Conservation (phyloP, 1,284 basidiomycete species). For the Apiotrichum siamense region DNA sequence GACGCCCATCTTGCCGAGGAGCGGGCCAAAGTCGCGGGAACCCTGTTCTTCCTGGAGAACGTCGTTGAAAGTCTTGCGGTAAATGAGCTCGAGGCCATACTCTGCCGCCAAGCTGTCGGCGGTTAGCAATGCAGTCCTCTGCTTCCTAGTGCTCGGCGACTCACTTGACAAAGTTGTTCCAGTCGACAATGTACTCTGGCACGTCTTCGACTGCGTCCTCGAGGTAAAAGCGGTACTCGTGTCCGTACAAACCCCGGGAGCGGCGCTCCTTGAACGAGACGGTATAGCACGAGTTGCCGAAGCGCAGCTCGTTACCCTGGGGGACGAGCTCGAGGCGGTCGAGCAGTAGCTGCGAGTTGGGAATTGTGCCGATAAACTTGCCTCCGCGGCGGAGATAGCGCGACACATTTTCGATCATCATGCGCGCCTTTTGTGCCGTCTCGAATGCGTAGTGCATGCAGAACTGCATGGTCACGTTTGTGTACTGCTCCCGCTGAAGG, state of each 20-base stretch:
- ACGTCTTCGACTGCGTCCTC: constrained; percentile 94
- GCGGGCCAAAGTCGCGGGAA: constrained; percentile 65
- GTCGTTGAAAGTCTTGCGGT: constrained; percentile 82
- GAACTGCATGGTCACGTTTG: constrained; percentile 96
- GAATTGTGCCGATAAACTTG: constrained; percentile 88
- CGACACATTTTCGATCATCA: constrained; percentile 89
- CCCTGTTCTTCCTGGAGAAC: constrained; percentile 72
- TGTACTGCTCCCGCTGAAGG: constrained; percentile 58
- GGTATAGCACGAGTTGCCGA: constrained; percentile 85
- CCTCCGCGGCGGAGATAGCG: constrained; percentile 75
- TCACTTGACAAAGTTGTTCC: constrained; percentile 74
- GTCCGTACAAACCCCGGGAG: constrained; percentile 67
- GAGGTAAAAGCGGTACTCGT: constrained; percentile 90
- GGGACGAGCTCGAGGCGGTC: constrained; percentile 64
- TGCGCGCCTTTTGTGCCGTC: constrained; percentile 71
- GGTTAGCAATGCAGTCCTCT: constrained; percentile 32
- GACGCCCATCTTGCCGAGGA: constrained; percentile 83
- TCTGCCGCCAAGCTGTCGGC: constrained; percentile 61
- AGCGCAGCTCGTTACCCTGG: constrained; percentile 60
- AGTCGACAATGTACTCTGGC: constrained; percentile 91
- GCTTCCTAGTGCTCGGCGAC: constrained; percentile 47
- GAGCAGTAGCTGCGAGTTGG: constrained; percentile 71
- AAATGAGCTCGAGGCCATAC: constrained; percentile 67
- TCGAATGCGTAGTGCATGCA: constrained; percentile 99
- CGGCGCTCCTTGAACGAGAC: constrained; percentile 71